These are phyloP conservation scores for Pyronema omphalodes DNA, from an alignment of 495 filamentous ascomycete genomes.

Conservation along the genomic window DNA sequence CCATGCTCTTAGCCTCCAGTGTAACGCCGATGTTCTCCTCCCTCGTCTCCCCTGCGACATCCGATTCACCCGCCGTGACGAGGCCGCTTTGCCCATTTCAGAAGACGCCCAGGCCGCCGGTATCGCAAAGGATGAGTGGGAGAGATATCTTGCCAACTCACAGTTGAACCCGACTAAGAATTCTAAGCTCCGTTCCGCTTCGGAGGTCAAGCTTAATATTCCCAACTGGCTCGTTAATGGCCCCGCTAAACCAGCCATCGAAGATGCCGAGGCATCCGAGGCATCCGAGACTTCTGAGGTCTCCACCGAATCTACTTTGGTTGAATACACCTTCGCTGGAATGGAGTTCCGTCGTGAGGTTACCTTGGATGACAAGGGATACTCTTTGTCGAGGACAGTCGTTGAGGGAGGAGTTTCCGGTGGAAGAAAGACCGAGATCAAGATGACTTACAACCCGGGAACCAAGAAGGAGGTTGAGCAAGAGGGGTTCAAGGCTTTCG, in stretches of 20 bases:
- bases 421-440: constrained; percentile 17
- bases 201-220: constrained; percentile 9
- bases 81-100: not conserved
- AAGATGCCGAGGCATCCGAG: not conserved
- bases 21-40: constrained; percentile 15
- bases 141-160: constrained; percentile 9
- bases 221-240: constrained; percentile 9
- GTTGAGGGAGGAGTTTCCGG: constrained; percentile 20
- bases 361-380: constrained; percentile 7
- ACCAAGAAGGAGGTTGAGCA: too few species aligned
- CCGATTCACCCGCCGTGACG: constrained; percentile 11
- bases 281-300: not conserved
- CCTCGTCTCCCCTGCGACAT: constrained; percentile 17
- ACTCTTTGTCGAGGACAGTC: constrained; percentile 8
- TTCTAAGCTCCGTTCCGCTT: constrained; percentile 7
- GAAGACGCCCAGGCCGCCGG: constrained; percentile 3
- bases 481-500: not conserved
- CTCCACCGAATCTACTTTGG: not conserved
- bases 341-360: constrained; percentile 16
- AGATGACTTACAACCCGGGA: constrained; percentile 1
- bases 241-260: not conserved
- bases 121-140: constrained; percentile 9
- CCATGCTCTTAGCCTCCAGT: constrained; percentile 13
- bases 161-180: constrained; percentile 9
- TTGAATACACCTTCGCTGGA: constrained; percentile 19